Base-by-base conservation (phyloP, 768 basidiomycete species). In the Pleurotus cornucopiae region DNA sequence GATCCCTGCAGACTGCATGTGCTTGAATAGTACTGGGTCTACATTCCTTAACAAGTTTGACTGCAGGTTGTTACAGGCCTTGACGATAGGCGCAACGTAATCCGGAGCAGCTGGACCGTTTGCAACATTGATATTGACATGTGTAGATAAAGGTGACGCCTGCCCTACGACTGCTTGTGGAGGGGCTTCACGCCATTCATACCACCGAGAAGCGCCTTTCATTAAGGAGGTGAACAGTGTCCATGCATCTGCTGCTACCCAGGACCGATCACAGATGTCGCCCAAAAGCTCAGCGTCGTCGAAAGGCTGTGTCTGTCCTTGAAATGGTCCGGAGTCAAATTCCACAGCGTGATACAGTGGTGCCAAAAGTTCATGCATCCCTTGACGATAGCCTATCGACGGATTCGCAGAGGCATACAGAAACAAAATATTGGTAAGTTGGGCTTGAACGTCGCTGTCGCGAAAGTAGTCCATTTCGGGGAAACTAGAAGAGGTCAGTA, bases 361-460 rank as follows among this genome's bases (percentile, higher is more conserved):
- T 3, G 95, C 97, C 18, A 98, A 80, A 6, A 98, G 73, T 66
- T 99, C 97, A 65, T 99, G 97, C 97, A 99, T 98, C 53, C 97
- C 81, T 77, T 99, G 97, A 26, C 97, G 83, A 67, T 99, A 99
- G 18, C 94, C 94, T 18, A 96, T 82, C 40, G 86, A 78, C 1
- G 91, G 84, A 66, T 95, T 84, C 66, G 84, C 81, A 40, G 83
- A 77, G 12, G 89, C 86, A 67, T 89, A 90, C 21, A 98, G 72
- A 68, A 94, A 97, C 7, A 99, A 77, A 16, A 97, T 84, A 62
- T 94, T 90, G 0, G 90, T 91, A 40, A 98, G 75, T 63, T 88
- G 83, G 13, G 76, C 75, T 66, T 96, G 93, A 0, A 95, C 84
- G 25, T 84, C 77, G 20, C 78, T 67, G 20, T 84, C 78, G 23